Conservation (phyloP, 73 alveolate genomes). For the Paramecium octaurelia region DNA sequence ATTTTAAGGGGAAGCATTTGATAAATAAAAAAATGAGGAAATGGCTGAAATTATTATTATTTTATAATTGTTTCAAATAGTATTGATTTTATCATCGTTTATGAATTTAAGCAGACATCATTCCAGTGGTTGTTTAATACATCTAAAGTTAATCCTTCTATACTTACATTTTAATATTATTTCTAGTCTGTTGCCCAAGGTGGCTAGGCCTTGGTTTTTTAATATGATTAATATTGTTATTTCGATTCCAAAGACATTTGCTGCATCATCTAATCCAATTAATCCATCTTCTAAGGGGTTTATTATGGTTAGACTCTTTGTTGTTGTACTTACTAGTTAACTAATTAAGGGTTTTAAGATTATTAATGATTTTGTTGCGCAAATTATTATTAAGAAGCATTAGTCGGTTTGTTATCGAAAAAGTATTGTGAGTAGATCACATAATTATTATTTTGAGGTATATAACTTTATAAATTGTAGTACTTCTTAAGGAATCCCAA, state of each 20-base stretch:
- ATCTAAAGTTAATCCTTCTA: neutral
- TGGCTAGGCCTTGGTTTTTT: neutral
- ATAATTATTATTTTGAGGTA: conserved; percentile 92
- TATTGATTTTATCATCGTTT: neutral
- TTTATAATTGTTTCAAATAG: neutral
- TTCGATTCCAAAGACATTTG: neutral
- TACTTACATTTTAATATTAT: neutral
- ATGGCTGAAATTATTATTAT: neutral
- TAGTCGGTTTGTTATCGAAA: neutral
- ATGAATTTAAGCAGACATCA: conserved; percentile 1
- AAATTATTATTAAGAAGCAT: conserved; percentile 5
- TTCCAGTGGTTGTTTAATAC: conserved; percentile 29
- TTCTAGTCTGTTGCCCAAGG: conserved; percentile 48
- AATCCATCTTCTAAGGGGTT: neutral
- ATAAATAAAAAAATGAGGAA: too few species aligned
- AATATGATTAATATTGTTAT: conserved; percentile 12
- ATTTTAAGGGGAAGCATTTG: too few species aligned
- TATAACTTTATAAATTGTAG: conserved; percentile 81
- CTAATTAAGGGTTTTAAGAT: neutral
- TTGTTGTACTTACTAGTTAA: neutral
- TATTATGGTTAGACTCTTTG: neutral
- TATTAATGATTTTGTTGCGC: neutral
- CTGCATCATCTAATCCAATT: conserved; percentile 26
- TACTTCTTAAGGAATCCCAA: conserved; percentile 87
- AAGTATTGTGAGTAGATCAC: conserved; percentile 90